Evolutionary conservation across 768 basidiomycete species (phyloP).

Genomic region (Auricularia heimuer): DNA sequence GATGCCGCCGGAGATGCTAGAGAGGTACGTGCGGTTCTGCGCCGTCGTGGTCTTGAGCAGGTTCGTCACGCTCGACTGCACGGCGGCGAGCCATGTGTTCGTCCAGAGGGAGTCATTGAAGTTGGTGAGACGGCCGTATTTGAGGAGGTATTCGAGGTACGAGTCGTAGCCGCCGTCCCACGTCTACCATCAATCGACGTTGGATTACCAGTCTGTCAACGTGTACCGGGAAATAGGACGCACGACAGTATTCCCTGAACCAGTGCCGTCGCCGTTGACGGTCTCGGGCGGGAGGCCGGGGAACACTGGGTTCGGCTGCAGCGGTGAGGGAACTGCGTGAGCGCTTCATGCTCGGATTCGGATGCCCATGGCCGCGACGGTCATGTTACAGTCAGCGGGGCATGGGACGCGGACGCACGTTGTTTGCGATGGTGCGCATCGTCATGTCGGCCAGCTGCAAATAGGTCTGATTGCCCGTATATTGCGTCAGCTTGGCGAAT

Average conservation of each 20-base stretch:
- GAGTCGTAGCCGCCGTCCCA: slow-evolving; percentile 65
- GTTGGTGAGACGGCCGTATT: slow-evolving; percentile 59
- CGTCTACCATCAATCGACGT: slow-evolving; percentile 24
- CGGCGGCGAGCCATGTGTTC: slow-evolving; percentile 60
- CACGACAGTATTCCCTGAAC: slow-evolving; percentile 47
- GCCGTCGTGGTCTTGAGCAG: slow-evolving; percentile 55
- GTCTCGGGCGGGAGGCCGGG: slow-evolving; percentile 47
- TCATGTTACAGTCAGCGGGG: no score
- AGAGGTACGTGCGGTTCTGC: slow-evolving; percentile 51
- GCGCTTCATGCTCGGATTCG: no score
- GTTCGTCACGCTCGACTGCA: slow-evolving; percentile 56
- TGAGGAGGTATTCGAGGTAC: slow-evolving; percentile 71
- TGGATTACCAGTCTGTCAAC: no score
- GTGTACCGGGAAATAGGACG: slow-evolving; percentile 8
- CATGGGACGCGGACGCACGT: slow-evolving; percentile 18
- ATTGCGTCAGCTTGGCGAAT: slow-evolving; percentile 33
- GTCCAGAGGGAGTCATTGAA: slow-evolving; percentile 45
- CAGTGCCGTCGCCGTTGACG: slow-evolving; percentile 43
- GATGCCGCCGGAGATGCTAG: slow-evolving; percentile 46
- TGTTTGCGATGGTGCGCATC: slow-evolving; percentile 38
- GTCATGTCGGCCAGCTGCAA: slow-evolving; percentile 40
- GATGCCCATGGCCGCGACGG: no score
- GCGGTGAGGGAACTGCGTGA: not conserved
- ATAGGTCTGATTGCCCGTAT: slow-evolving; percentile 55
- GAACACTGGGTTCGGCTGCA: slow-evolving; percentile 4